phyloP scores from a whole-genome alignment of 177 flowering plant genomes.

The Telopea speciosissima region DNA sequence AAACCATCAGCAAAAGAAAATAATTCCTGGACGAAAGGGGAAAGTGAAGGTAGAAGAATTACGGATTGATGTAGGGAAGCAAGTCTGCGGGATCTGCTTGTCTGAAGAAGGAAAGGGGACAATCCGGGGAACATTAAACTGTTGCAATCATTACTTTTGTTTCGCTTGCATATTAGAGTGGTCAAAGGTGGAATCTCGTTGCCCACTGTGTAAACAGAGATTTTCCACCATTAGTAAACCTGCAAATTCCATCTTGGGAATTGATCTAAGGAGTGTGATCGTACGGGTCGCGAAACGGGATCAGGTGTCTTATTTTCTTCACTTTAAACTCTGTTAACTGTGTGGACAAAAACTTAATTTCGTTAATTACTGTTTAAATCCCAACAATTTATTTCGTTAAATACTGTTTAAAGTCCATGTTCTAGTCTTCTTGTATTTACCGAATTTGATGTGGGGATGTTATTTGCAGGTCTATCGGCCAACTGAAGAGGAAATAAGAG shows the following conservation, averaged over 20 bases:
- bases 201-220: constrained; percentile 94
- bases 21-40: constrained; percentile 43
- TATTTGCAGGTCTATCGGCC: constrained; percentile 83
- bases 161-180: constrained; percentile 89
- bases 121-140: constrained; percentile 64
- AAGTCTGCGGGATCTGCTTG: constrained; percentile 90
- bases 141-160: constrained; percentile 86
- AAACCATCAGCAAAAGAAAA: constrained; percentile 19
- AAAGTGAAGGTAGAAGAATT: constrained; percentile 59
- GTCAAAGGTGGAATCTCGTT: constrained; percentile 97
- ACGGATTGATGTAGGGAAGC: constrained; percentile 47
- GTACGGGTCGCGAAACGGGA: constrained; percentile 75
- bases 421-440: not conserved
- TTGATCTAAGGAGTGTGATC: constrained; percentile 52
- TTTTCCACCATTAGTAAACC: constrained; percentile 66
- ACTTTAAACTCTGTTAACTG: not conserved
- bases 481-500: constrained; percentile 88
- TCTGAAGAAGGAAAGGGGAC: constrained; percentile 79
- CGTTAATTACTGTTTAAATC: no score
- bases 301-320: constrained; percentile 52
- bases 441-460: constrained; percentile 6
- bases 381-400: no score
- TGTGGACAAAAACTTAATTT: not conserved
- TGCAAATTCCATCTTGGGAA: constrained; percentile 39
- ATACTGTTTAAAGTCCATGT: no score